Percentiles rank a stretch among this genome's conserved stretches.
These are phyloP conservation scores for Bombardia bombarda DNA, from an alignment of 495 filamentous ascomycete genomes.

Conservation along the genomic window DNA sequence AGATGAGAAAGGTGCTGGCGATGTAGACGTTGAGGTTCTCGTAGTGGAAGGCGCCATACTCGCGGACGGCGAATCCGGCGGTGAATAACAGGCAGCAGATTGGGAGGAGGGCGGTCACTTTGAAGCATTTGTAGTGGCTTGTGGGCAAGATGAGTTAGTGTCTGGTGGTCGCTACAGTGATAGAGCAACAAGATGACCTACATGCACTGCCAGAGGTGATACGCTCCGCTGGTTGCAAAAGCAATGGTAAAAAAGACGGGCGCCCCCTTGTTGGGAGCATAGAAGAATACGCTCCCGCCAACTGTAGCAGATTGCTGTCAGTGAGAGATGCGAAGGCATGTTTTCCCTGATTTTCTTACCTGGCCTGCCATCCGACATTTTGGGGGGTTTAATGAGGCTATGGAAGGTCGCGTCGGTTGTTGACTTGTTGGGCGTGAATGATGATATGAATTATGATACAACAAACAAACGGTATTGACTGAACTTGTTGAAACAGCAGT, in stretches of 20 bases:
- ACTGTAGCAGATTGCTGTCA: not conserved
- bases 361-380: too few relatives aligned
- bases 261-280: not conserved
- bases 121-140: constrained; percentile 24
- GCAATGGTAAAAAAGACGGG: not conserved
- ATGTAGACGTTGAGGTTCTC: constrained; percentile 15
- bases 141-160: constrained; percentile 17
- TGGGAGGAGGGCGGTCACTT: constrained; percentile 18
- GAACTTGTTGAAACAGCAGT: too few relatives aligned
- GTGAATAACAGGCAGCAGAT: constrained; percentile 20
- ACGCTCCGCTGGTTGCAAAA: not conserved
- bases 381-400: too few relatives aligned
- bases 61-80: constrained; percentile 22
- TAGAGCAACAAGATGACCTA: not conserved
- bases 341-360: too few relatives aligned
- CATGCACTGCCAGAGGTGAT: not conserved
- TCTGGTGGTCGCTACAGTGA: not conserved
- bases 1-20: constrained; percentile 25
- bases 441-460: too few relatives aligned
- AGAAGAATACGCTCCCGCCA: not conserved
- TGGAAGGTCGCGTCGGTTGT: too few relatives aligned
- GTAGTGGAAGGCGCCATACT: constrained; percentile 26
- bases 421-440: too few relatives aligned
- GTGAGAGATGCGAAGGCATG: not conserved
- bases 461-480: too few relatives aligned